Conservation (phyloP, 2,329 filamentous ascomycete species). For the Diaporthe sp. region DNA sequence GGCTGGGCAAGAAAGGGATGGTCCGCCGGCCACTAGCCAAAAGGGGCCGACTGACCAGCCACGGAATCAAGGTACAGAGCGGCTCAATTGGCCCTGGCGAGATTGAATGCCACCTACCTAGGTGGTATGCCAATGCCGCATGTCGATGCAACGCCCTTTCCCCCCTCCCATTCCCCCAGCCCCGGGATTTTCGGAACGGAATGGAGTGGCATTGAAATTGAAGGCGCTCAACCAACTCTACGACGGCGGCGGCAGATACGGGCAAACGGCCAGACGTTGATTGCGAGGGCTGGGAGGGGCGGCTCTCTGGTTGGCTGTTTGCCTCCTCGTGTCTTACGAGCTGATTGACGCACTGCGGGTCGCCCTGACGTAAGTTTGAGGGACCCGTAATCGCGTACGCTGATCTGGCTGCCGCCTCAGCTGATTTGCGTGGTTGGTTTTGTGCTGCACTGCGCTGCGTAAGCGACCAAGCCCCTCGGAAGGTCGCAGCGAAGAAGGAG, state of each 20-base stretch:
- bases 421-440: background rate
- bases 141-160: background rate
- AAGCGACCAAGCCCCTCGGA: conserved; percentile 20
- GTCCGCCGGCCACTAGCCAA: conserved; percentile 14
- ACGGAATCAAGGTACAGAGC: background rate
- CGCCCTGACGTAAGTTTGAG: conserved; percentile 7
- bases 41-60: conserved; percentile 1
- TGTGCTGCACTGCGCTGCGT: background rate
- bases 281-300: background rate
- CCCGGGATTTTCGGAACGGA: conserved; percentile 2
- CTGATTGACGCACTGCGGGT: conserved; percentile 10
- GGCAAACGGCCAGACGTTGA: background rate
- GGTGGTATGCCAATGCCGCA: conserved; percentile 7
- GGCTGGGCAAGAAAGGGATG: conserved; percentile 20
- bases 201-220: background rate
- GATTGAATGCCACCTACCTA: conserved; percentile 6
- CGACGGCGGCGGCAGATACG: background rate
- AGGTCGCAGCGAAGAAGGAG: background rate
- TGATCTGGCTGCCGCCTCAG: background rate
- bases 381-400: background rate
- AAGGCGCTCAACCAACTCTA: background rate
- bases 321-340: conserved; percentile 13
- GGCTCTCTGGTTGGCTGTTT: background rate
- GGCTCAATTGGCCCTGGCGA: conserved; percentile 8
- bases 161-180: background rate